A percentile compares a stretch with the other conserved stretches of the same genome.
Conservation (phyloP, 2,329 filamentous ascomycete species). For the Botrytis byssoidea region DNA sequence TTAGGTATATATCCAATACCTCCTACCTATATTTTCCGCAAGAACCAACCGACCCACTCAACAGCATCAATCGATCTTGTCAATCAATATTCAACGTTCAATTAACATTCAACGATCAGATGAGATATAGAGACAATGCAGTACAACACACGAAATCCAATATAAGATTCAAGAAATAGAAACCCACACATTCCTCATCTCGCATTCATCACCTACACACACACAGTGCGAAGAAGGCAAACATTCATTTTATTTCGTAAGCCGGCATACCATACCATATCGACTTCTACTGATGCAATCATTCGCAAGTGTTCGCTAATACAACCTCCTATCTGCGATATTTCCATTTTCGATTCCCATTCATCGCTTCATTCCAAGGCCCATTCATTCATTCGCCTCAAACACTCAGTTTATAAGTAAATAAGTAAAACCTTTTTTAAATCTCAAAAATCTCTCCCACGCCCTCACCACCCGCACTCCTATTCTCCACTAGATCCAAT, state of each 20-base stretch:
- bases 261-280: fast-evolving
- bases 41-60: too few relatives aligned
- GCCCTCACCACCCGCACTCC: constrained; percentile 51
- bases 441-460: constrained; percentile 65
- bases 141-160: too few relatives aligned
- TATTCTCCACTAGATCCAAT: constrained; percentile 60
- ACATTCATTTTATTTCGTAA: neutral
- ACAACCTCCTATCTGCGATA: neutral
- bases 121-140: too few relatives aligned
- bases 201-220: too few relatives aligned
- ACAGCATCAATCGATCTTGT: too few relatives aligned
- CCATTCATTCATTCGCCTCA: neutral
- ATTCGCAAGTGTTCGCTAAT: neutral
- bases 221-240: neutral
- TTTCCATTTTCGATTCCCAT: neutral
- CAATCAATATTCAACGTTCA: too few relatives aligned
- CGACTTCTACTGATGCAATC: neutral
- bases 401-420: neutral
- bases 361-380: neutral
- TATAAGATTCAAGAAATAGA: too few relatives aligned
- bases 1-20: too few relatives aligned
- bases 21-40: too few relatives aligned
- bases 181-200: too few relatives aligned
- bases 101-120: too few relatives aligned
- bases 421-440: constrained; percentile 36